Evolutionary conservation across 129 eudicot species (phyloP), one percentile per base, ranked within the genome.

Genomic region (Tagetes patula): DNA sequence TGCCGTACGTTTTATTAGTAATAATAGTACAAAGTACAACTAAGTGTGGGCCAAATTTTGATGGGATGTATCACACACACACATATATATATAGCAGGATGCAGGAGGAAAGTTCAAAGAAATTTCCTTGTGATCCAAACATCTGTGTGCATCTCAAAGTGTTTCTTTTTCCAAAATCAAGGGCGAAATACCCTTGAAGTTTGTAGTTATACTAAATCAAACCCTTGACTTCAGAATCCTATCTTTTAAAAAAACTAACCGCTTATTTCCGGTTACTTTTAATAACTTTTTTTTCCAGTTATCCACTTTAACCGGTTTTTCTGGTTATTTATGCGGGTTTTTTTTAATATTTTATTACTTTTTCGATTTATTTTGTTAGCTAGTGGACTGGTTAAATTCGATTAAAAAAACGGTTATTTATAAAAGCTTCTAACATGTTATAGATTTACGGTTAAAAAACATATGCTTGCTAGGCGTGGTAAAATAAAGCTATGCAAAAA

Each of bases 71-170:
- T 10, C 47, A 42, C 6, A 5, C 2, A 1, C 47, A 8, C 48
- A 43, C 8, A 43, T 8, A 43, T 10, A 12, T 20, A 50, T 14
- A 60, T 27, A 4, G 50, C 41, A 2, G 45, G 52, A 74, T 2
- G 50, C 41, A 2, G 45, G 52, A 74, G 65, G 75, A 76, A 76
- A 68, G 50, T 68, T 55, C 75, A n/a, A 55, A 12, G 80, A 76
- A 76, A 76, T 76, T 76, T 76, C 80, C 75, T 33, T 34, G 74
- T 67, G 67, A 67, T 67, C 71, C 74, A n/a, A 14, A 27, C 3
- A 50, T 8, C 4, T 14, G 73, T 32, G 42, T 49, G 36, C 12
- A 8, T 67, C 42, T 10, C 3, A 8, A 30, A 20, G 47, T 43
- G 8, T 43, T 43, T 43, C 8, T 20, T 63, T 31, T 49, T 20